Evolutionary conservation across 768 basidiomycete species (phyloP), one percentile per base, ranked within the genome.

Genomic region (Mycena polygramma): DNA sequence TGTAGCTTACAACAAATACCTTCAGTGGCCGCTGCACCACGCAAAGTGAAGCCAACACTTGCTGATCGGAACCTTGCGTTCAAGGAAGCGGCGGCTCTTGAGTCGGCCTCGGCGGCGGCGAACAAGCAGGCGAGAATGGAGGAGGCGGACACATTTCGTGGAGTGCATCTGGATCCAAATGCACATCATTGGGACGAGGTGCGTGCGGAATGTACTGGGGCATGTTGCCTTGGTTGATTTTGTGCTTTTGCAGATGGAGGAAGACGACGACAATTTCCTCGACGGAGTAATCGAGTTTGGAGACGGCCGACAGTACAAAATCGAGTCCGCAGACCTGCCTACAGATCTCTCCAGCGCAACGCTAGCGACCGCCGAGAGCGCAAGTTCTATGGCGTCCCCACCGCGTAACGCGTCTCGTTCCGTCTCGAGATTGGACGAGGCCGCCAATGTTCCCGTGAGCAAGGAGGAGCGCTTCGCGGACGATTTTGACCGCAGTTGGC

Each of bases 181-280:
- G 91, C 94, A 4, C 94, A 96, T 77, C 96, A 98, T 78, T 99
- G 98, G 98, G 98, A 98, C 75, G 96, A 98, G 88, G 97, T 98
- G 72, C 70, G 93, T 81, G 48, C 43, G 55, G 70, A 20, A 24
- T 20, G 61, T 63, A 11, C 64, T 66, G 43, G 35, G 57, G 39
- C 14, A 30, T 61, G 7, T 41, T 53, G 19, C 68, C 43, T 22
- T n/a, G 35, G 14, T 52, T 72, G 10, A 67, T 53, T 54, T 45
- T 10, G 64, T 63, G 75, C 51, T 46, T 65, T 66, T 63, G 55
- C 76, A 95, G 93, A 93, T 95, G 88, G 92, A 93, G 80, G 95
- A 96, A 80, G 97, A 97, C 71, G 94, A 96, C 67, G 93, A 95
- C 77, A 93, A 96, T 75, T 97, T 96, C 76, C 82, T 97, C 35